Conservation (phyloP, 345 rosid species). For the Garcia nutans region DNA sequence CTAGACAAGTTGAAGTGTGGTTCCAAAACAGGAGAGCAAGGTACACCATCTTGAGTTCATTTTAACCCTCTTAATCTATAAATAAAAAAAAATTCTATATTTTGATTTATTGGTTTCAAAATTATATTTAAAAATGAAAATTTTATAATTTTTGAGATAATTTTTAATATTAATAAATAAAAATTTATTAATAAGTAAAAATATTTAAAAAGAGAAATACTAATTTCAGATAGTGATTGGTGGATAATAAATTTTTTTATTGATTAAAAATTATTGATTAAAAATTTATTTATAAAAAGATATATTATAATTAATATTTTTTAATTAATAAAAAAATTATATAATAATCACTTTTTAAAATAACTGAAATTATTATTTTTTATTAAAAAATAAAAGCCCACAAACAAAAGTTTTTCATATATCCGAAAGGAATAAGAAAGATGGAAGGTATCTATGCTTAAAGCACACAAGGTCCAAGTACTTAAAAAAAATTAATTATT, state of each 20-base stretch:
- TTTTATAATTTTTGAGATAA: no score
- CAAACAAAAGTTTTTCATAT: background rate
- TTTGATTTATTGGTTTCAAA: background rate
- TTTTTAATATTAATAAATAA: no score
- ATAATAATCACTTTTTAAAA: no score
- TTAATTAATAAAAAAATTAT: no score
- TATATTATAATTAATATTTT: no score
- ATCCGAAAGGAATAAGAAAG: background rate
- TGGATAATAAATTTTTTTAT: no score
- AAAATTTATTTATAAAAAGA: no score
- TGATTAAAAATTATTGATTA: no score
- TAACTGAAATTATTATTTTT: no score
- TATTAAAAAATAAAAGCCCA: background rate
- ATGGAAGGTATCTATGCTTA: slow-evolving; percentile 13
- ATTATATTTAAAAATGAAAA: no score
- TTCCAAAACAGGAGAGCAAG: slow-evolving; percentile 99
- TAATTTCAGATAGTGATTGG: no score
- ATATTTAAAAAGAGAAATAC: background rate
- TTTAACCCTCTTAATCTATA: background rate
- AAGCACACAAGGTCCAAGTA: slow-evolving; percentile 16
- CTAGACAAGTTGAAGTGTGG: slow-evolving; percentile 99
- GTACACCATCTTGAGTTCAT: slow-evolving; percentile 26
- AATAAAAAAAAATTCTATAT: background rate
- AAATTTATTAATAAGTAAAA: no score
- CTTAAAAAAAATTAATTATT: background rate